Conservation (phyloP, 148 eudicot genomes). For the Amaranthus hypochondriacus region DNA sequence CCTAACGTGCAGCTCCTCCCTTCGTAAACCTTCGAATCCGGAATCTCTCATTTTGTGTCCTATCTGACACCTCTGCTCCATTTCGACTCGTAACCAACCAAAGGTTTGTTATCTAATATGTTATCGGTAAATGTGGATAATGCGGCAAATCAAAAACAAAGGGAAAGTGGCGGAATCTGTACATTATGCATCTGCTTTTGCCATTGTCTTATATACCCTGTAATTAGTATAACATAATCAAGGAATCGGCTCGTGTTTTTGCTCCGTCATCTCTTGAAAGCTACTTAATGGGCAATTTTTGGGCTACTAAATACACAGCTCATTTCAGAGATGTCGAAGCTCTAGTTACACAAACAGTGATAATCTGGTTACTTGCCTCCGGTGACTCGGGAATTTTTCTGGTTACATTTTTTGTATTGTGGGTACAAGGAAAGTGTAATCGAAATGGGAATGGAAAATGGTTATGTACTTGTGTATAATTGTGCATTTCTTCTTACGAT, state of each 20-base stretch:
- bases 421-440: no score
- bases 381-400: background rate
- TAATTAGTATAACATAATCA: constrained; percentile 20
- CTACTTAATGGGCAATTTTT: constrained; percentile 11
- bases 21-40: constrained; percentile 16
- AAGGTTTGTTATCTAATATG: no score
- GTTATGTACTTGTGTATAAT: no score
- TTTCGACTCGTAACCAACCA: no score
- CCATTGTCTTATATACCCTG: constrained; percentile 20
- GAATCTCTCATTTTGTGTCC: no score
- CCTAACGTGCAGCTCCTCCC: constrained; percentile 37
- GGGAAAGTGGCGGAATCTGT: background rate
- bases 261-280: background rate
- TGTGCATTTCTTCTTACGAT: no score
- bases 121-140: no score
- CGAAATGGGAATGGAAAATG: no score
- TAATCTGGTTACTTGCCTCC: background rate
- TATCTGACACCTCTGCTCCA: no score
- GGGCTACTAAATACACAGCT: constrained; percentile 6
- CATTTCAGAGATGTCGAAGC: constrained; percentile 1
- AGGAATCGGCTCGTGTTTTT: constrained; percentile 1
- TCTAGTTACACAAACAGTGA: background rate
- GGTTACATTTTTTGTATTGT: no score
- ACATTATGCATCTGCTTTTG: background rate
- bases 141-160: no score